Base-by-base conservation (phyloP, 2,329 filamentous ascomycete species). In the Cytospora paraplurivora region DNA sequence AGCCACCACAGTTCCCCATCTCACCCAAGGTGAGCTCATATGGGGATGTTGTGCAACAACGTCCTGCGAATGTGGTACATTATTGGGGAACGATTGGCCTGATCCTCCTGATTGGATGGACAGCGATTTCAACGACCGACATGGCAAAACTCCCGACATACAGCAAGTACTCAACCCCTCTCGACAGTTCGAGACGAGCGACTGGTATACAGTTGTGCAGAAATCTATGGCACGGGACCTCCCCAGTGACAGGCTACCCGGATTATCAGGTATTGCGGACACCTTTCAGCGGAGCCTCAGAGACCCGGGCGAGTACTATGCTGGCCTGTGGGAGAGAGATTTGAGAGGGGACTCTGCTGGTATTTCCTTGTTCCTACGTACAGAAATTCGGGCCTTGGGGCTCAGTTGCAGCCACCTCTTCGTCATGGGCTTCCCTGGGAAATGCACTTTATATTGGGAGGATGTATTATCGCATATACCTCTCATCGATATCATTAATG, bases 21-120 rank as follows among this genome's bases (percentile, higher is more conserved):
- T 56, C 54, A 56, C 54, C 17, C 54, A 17, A 6, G 21, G 19
- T 33, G 54, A 56, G 21, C 54, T 56, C 17, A 7, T 56, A 19
- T 56, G 33, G 33, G 54, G 41, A 50, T 59, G 32, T 15, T 34
- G 54, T 17, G 19, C n/a, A 19, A 19, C 19, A 11, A 47, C 21
- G 10, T 47, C 44, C 7, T 47, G 44, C 44, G 44, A 47, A 19
- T 47, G 44, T 27, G 27, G 27, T 4, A 27, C 4, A 27, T 27
- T 27, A 3, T 27, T 4, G 4, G 27, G 27, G 4, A 27, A 27
- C 4, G 27, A 27, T 27, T 27, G 27, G 27, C 27, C 27, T 4
- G 27, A 27, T 27, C 27, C 27, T n/a, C n/a, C n/a, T n/a, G n/a
- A n/a, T n/a, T n/a, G n/a, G n/a, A n/a, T 35, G 34, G 35, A 37